Conservation (phyloP, 1,139 yeast genomes). For the Candida frijolesensis region DNA sequence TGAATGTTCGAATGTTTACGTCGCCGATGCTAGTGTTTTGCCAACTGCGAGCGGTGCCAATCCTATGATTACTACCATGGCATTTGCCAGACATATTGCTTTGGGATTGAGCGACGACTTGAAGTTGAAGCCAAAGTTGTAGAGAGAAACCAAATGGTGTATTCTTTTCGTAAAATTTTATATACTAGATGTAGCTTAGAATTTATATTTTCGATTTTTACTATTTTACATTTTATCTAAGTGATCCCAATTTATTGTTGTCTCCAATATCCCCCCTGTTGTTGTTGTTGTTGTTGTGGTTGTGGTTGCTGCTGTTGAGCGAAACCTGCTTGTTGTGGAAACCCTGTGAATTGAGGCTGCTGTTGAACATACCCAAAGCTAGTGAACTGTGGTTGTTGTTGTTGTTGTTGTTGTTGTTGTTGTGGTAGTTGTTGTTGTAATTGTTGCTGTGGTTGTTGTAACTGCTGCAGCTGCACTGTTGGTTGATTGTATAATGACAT, state of each 20-base stretch:
- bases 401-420: constrained; percentile 23
- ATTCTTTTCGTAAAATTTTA: background rate
- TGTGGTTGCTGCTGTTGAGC: constrained; percentile 17
- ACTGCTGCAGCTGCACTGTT: constrained; percentile 25
- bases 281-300: constrained; percentile 17
- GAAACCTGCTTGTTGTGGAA: constrained; percentile 14
- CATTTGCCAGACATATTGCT: constrained; percentile 41
- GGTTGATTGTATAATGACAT: constrained; percentile 46
- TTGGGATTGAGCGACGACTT: constrained; percentile 39
- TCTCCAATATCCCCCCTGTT: constrained; percentile 17
- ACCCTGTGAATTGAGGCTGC: constrained; percentile 17
- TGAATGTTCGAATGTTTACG: constrained; percentile 55
- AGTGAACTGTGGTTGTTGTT: constrained; percentile 19
- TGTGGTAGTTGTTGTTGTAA: constrained; percentile 26
- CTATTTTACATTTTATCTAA: background rate
- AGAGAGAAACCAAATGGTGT: constrained; percentile 7
- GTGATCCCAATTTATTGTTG: constrained; percentile 2
- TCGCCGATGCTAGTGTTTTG: constrained; percentile 59
- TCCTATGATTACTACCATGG: constrained; percentile 51
- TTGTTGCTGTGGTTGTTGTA: constrained; percentile 20
- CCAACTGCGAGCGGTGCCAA: constrained; percentile 66
- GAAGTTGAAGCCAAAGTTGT: constrained; percentile 32
- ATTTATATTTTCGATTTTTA: background rate
- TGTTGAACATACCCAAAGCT: constrained; percentile 15
- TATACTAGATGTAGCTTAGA: background rate